Evolutionary conservation across 768 basidiomycete species (phyloP).

Genomic region (Tylopilus plumbeoviolaceoides): DNA sequence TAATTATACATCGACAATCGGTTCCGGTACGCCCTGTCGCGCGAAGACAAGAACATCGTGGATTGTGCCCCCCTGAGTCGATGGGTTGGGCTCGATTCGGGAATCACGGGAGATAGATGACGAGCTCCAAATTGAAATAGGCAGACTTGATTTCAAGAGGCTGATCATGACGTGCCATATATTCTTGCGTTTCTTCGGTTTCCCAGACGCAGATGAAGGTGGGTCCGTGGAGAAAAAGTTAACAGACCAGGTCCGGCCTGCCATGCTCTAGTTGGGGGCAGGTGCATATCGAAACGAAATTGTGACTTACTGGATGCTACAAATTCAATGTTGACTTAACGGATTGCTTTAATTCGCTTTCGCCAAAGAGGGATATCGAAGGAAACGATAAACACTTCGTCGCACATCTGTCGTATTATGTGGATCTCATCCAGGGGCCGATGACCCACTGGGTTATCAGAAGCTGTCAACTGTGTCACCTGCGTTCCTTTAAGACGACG

Average conservation of each 20-base stretch:
- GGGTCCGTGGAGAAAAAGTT: constrained; percentile 18
- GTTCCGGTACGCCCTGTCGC: background rate
- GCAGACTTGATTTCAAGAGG: constrained; percentile 13
- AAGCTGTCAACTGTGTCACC: constrained; percentile 16
- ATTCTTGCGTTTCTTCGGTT: constrained; percentile 3
- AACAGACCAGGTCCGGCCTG: constrained; percentile 26
- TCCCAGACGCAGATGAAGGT: constrained; percentile 3
- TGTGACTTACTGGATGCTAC: constrained; percentile 40
- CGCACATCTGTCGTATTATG: constrained; percentile 48
- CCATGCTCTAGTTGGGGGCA: background rate
- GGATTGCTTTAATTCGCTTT: constrained; percentile 63
- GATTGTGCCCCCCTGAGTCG: constrained; percentile 3
- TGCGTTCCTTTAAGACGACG: background rate
- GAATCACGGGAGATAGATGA: constrained; percentile 1
- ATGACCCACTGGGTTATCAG: constrained; percentile 41
- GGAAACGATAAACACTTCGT: constrained; percentile 47
- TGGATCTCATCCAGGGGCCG: constrained; percentile 49
- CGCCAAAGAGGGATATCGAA: constrained; percentile 59
- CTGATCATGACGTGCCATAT: constrained; percentile 44
- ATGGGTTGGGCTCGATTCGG: background rate
- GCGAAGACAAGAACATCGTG: background rate
- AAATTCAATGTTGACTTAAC: constrained; percentile 58
- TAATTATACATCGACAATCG: background rate
- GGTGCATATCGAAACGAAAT: background rate
- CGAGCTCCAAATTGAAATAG: constrained; percentile 14